These are phyloP conservation scores for Aurifilum marmelostoma DNA, from an alignment of 2,329 filamentous ascomycete species.

Conservation along the genomic window DNA sequence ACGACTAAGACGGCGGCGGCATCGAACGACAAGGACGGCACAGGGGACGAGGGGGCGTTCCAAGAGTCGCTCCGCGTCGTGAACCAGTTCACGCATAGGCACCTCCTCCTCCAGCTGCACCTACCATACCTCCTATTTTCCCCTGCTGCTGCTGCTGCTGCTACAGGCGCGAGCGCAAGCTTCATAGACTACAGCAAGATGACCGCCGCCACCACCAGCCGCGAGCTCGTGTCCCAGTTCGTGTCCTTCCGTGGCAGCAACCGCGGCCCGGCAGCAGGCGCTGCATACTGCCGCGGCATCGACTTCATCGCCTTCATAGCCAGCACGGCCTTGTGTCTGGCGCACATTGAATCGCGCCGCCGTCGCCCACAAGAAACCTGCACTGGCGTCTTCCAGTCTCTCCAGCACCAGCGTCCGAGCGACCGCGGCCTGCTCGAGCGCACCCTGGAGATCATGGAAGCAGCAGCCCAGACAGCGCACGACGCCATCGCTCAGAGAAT, in stretches of 20 bases:
- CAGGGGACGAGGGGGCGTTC: conserved; percentile 31
- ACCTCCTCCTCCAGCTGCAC: conserved; percentile 48
- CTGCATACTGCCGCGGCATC: conserved; percentile 45
- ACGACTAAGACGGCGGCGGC: background rate
- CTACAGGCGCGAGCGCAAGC: conserved; percentile 28
- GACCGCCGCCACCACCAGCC: conserved; percentile 45
- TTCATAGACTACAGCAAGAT: conserved; percentile 44
- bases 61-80: conserved; percentile 42
- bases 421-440: conserved; percentile 48
- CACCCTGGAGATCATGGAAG: conserved; percentile 40
- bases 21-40: background rate
- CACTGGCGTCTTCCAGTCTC: conserved; percentile 34
- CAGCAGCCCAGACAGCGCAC: conserved; percentile 30
- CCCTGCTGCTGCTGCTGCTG: background rate
- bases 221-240: conserved; percentile 46
- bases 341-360: conserved; percentile 43
- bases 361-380: conserved; percentile 31
- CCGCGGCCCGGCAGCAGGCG: conserved; percentile 29
- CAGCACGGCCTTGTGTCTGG: conserved; percentile 44
- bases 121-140: conserved; percentile 48
- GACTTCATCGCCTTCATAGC: conserved; percentile 48
- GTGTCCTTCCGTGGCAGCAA: conserved; percentile 40
- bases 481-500: conserved; percentile 40
- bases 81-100: conserved; percentile 47
- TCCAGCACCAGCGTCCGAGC: conserved; percentile 45